phyloP scores from a whole-genome alignment of 2,329 filamentous ascomycete species.

The Cercospora brassicicola region DNA sequence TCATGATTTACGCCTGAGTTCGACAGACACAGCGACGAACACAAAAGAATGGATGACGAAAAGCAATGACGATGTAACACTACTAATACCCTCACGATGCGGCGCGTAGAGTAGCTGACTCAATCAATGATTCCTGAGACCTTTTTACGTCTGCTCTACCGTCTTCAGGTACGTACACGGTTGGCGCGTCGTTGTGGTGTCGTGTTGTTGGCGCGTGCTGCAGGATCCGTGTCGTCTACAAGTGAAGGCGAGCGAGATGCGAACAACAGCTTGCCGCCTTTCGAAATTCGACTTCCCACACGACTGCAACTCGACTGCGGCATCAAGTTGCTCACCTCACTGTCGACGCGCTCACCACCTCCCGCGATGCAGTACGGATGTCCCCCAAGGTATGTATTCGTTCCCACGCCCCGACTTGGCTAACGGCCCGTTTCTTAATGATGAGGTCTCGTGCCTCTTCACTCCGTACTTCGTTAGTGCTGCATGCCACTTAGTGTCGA shows the following conservation, averaged over 20 bases:
- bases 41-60: slow-evolving; percentile 24
- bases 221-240: neutral
- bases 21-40: slow-evolving; percentile 17
- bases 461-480: too few relatives aligned
- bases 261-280: neutral
- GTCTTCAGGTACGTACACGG: neutral
- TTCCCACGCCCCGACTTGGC: too few relatives aligned
- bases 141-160: neutral
- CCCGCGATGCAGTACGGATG: neutral
- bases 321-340: neutral
- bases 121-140: slow-evolving; percentile 11
- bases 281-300: neutral
- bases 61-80: slow-evolving; percentile 25
- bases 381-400: neutral
- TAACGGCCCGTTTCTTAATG: too few relatives aligned
- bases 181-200: neutral
- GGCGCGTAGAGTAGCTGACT: slow-evolving; percentile 17
- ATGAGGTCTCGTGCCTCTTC: too few relatives aligned
- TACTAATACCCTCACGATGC: slow-evolving; percentile 25
- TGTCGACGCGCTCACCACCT: neutral
- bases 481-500: too few relatives aligned
- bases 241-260: neutral
- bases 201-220: neutral
- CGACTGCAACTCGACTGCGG: neutral
- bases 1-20: slow-evolving; percentile 32